Conservation (phyloP, 192 early-diverging fungal genomes). For the Coemansia sp. region DNA sequence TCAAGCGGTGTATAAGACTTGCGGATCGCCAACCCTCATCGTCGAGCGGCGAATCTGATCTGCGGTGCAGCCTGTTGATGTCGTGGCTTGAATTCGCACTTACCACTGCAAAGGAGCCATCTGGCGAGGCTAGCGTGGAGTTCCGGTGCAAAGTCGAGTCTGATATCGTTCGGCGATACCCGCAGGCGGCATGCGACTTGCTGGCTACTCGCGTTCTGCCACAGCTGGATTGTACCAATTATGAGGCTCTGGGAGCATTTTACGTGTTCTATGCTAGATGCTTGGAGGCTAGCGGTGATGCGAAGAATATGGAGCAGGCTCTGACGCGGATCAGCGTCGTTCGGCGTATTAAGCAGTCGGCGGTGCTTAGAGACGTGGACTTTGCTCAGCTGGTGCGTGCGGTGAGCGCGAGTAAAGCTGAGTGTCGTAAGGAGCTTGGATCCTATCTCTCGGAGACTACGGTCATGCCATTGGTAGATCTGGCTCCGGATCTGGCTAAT, state of each 20-base stretch:
- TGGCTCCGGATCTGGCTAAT: slow-evolving; percentile 10
- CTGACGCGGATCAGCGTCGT: slow-evolving; percentile 18
- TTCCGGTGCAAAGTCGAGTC: slow-evolving; percentile 22
- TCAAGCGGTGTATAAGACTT: slow-evolving; percentile 29
- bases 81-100: slow-evolving; percentile 46
- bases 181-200: slow-evolving; percentile 9
- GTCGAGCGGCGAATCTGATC: background rate
- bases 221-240: slow-evolving; percentile 31
- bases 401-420: background rate
- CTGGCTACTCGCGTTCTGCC: slow-evolving; percentile 15
- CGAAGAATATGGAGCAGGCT: slow-evolving; percentile 3
- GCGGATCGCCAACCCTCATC: background rate
- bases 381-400: background rate
- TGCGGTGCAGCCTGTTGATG: slow-evolving; percentile 26
- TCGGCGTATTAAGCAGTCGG: slow-evolving; percentile 9
- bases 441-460: background rate
- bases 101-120: slow-evolving; percentile 24
- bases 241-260: slow-evolving; percentile 9
- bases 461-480: slow-evolving; percentile 8
- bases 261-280: slow-evolving; percentile 27
- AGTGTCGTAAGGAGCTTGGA: slow-evolving; percentile 4
- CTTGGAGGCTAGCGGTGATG: background rate
- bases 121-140: background rate
- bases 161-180: slow-evolving; percentile 15
- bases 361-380: background rate